Evolutionary conservation across 2,329 filamentous ascomycete species (phyloP), one percentile per base, ranked within the genome.

Genomic region (Trichophyton mentagrophytes): DNA sequence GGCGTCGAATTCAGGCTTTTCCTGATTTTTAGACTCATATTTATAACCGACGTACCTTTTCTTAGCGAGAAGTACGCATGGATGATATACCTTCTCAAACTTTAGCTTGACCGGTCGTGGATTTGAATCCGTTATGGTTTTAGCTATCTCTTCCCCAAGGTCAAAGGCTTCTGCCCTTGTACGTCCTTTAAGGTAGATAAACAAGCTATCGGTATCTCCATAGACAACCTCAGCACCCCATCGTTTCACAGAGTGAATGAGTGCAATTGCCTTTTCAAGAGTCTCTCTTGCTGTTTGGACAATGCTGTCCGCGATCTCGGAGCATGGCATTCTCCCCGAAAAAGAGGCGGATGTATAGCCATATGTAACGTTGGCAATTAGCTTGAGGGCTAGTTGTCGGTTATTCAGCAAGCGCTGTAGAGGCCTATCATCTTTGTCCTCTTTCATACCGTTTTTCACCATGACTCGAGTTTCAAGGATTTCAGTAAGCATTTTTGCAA

Each of bases 1-100:
- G 61, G 93, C 95, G 71, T 99, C 95, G 66, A 97, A 97, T 0
- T 95, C 88, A 0, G 93, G 92, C 65, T 85, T 84, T 7, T 72
- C 77, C 70, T 99, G 93, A 15, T 81, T 78, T 42, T 82, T 82
- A 65, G 80, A 83, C 70, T 99, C 93, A 75, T 95, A 99, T 71
- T 96, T 96, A 79, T 96, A 96, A 4, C 95, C 95, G 3, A 97
- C 95, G 67, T 99, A 99, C 60, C 93, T 87, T 71, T 99, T 99
- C 77, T 99, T 99, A 17, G 95, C 90, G 0, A 99, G 81, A 3
- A 99, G 80, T 0, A 97, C 85, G 70, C 92, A 97, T 0, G 95
- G 93, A 65, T 95, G 88, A 73, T 99, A 99, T 1, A 99, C 92
- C 68, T 99, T 99, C 71, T 99, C 93, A 67, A 99, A 96, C 71